Evolutionary conservation across 208 protist genomes (phyloP).

Genomic region (Sergeia podlipaevii): DNA sequence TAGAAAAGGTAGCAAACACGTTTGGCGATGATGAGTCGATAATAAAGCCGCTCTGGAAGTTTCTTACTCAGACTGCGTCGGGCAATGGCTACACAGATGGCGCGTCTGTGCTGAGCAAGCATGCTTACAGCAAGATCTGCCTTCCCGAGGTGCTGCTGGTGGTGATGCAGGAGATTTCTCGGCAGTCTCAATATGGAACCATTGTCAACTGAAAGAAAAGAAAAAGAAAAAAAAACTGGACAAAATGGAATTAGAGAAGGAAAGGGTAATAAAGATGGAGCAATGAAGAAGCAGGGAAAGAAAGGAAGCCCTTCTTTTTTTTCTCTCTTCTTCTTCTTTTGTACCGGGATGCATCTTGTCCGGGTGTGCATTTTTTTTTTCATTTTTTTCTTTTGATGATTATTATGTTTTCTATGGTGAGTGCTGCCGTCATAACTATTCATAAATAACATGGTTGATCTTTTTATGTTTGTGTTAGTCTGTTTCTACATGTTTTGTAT

Average conservation of each 20-base stretch:
- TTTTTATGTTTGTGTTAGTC: no score
- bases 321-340: neutral
- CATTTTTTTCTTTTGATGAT: neutral
- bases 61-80: constrained; percentile 54
- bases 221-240: no score
- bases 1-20: neutral
- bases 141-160: constrained; percentile 42
- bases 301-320: neutral
- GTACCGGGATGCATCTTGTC: no score
- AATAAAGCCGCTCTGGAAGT: constrained; percentile 60
- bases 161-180: constrained; percentile 45
- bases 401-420: no score
- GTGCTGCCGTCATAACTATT: no score
- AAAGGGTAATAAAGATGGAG: neutral
- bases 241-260: no score
- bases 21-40: constrained; percentile 50
- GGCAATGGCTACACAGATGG: constrained; percentile 17
- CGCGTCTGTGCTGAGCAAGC: constrained; percentile 20
- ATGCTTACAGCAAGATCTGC: constrained; percentile 42
- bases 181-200: constrained; percentile 35
- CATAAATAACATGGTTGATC: no score
- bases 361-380: no score
- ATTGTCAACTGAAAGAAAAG: constrained; percentile 52
- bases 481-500: no score
- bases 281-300: no score